Evolutionary conservation across 768 basidiomycete genomes (phyloP).

Genomic region (Cytidiella melzeri): DNA sequence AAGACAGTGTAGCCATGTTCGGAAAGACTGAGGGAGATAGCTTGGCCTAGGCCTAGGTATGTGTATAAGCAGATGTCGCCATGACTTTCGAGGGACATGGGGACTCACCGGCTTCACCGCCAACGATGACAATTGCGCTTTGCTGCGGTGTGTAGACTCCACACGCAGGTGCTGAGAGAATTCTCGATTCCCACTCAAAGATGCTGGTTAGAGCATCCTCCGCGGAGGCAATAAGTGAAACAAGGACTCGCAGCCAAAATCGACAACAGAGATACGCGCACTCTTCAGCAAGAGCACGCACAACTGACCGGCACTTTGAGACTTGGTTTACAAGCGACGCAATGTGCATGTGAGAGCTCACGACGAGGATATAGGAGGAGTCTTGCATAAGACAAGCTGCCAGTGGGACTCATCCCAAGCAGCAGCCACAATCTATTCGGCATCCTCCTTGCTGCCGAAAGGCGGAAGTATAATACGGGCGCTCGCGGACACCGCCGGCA

Average conservation of each 20-base stretch:
- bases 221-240: constrained; percentile 10
- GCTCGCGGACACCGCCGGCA: too few relatives aligned
- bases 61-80: constrained; percentile 1
- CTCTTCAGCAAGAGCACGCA: neutral
- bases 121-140: constrained; percentile 26
- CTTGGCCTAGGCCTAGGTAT: constrained; percentile 25
- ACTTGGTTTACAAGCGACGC: neutral
- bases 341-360: neutral
- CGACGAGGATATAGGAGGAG: too few relatives aligned
- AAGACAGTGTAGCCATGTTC: constrained; percentile 30
- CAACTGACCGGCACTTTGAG: neutral
- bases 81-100: constrained; percentile 1
- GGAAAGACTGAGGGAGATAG: constrained; percentile 26
- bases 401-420: too few relatives aligned
- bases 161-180: constrained; percentile 17
- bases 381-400: too few relatives aligned
- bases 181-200: constrained; percentile 13
- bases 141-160: constrained; percentile 19
- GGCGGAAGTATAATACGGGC: too few relatives aligned
- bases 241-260: constrained; percentile 9
- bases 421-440: too few relatives aligned
- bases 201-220: constrained; percentile 8
- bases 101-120: constrained; percentile 24
- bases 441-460: too few relatives aligned
- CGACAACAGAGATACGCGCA: constrained; percentile 10